Conservation (phyloP, 2,329 filamentous ascomycete genomes). For the Coniella vitis region DNA sequence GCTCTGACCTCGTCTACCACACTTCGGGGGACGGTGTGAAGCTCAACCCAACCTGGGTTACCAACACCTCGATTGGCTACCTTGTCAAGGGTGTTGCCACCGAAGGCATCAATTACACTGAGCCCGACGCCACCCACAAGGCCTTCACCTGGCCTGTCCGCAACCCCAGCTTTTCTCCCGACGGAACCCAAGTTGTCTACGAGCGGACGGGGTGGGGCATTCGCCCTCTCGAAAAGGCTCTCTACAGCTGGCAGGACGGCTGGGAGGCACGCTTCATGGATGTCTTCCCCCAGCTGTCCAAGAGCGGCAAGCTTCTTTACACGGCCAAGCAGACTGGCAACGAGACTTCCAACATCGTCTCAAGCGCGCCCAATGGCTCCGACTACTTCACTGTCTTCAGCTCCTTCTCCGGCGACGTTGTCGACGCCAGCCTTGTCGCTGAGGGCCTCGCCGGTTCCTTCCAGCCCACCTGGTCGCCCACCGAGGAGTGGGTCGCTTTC, state of each 20-base stretch:
- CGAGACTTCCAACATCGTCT: slow-evolving; percentile 26
- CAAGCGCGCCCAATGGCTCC: slow-evolving; percentile 24
- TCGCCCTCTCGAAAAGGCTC: slow-evolving; percentile 28
- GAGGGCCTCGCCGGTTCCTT: slow-evolving; percentile 32
- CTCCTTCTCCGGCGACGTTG: neutral
- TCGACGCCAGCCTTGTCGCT: slow-evolving; percentile 15
- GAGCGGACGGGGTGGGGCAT: slow-evolving; percentile 23
- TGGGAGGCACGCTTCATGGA: slow-evolving; percentile 38
- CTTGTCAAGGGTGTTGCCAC: slow-evolving; percentile 22
- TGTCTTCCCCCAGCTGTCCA: slow-evolving; percentile 31
- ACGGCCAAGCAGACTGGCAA: slow-evolving; percentile 35
- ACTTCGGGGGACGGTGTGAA: slow-evolving; percentile 25
- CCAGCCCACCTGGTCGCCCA: slow-evolving; percentile 32
- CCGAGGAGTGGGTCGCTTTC: slow-evolving; percentile 31
- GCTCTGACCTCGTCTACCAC: slow-evolving; percentile 25
- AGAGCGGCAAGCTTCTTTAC: slow-evolving; percentile 23
- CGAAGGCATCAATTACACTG: slow-evolving; percentile 26
- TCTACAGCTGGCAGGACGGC: slow-evolving; percentile 32
- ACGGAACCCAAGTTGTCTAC: slow-evolving; percentile 22
- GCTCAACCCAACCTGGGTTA: slow-evolving; percentile 21
- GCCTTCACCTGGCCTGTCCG: slow-evolving; percentile 13
- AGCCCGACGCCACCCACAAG: slow-evolving; percentile 14
- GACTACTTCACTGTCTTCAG: slow-evolving; percentile 6
- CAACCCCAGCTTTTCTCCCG: slow-evolving; percentile 27
- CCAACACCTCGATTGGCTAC: slow-evolving; percentile 20